These are phyloP conservation scores for Hansfordia pulvinata DNA, from an alignment of 2,329 filamentous ascomycete species.

Conservation along the genomic window DNA sequence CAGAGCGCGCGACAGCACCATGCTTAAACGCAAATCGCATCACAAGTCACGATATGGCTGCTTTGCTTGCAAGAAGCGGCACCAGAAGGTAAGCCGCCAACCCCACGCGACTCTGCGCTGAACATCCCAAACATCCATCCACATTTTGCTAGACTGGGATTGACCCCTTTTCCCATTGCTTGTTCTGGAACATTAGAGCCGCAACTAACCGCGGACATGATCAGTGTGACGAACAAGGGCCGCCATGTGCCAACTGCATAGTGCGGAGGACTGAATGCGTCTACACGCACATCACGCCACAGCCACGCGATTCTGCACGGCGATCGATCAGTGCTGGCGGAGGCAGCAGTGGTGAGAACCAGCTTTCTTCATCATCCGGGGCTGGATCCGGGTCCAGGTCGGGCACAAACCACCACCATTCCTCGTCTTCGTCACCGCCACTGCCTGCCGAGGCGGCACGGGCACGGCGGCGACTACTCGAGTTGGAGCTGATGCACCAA, in stretches of 20 bases:
- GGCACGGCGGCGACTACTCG: slow-evolving; percentile 16
- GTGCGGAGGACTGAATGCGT: slow-evolving; percentile 8
- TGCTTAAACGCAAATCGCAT: slow-evolving; percentile 17
- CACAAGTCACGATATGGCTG: slow-evolving; percentile 20
- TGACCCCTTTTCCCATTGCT: not conserved
- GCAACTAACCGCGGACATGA: no score
- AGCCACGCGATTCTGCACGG: no score
- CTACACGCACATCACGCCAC: no score
- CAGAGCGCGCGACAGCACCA: no score
- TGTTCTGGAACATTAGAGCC: slow-evolving; percentile 1
- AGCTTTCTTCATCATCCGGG: no score
- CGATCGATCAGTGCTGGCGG: no score
- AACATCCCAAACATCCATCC: no score
- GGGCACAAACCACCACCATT: no score
- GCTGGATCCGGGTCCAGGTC: no score
- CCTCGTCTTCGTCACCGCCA: no score
- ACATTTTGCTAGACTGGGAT: not conserved
- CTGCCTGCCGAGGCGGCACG: not conserved
- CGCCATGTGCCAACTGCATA: slow-evolving; percentile 19
- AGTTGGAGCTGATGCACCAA: slow-evolving; percentile 37
- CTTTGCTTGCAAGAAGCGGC: slow-evolving; percentile 19
- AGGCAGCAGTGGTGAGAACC: no score
- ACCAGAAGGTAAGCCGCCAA: slow-evolving; percentile 19
- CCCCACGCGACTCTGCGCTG: no score
- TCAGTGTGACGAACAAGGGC: slow-evolving; percentile 22